phyloP scores from a whole-genome alignment of 2,329 filamentous ascomycete species.

The Colletotrichum sp. region DNA sequence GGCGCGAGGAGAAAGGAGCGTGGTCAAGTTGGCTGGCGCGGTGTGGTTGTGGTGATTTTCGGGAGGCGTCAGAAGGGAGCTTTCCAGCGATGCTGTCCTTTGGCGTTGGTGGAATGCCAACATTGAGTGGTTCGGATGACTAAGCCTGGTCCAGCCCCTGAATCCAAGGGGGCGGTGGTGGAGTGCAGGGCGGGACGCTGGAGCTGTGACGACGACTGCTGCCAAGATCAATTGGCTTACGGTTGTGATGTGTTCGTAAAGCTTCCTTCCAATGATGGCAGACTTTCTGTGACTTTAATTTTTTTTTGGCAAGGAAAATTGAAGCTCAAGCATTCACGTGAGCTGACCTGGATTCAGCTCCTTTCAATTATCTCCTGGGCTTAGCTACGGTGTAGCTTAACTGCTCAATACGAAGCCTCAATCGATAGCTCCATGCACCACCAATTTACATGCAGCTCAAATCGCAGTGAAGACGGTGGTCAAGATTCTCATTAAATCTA shows the following conservation, averaged over 20 bases:
- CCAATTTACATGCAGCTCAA: accelerated
- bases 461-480: background rate
- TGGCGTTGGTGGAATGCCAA: slow-evolving; percentile 6
- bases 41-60: background rate
- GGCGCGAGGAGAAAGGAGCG: slow-evolving; percentile 27
- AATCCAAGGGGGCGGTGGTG: slow-evolving; percentile 4
- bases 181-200: background rate
- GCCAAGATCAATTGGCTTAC: background rate
- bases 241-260: accelerated
- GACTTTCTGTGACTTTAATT: too few relatives aligned
- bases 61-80: background rate
- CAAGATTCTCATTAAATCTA: slow-evolving; percentile 14
- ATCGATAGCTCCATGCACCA: background rate
- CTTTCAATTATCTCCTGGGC: too few relatives aligned
- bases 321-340: too few relatives aligned
- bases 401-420: background rate
- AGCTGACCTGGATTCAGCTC: accelerated
- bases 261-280: background rate
- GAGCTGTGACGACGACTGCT: background rate
- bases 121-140: slow-evolving; percentile 6
- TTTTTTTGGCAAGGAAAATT: too few relatives aligned
- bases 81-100: slow-evolving; percentile 15
- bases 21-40: slow-evolving; percentile 24
- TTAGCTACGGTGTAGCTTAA: too few relatives aligned
- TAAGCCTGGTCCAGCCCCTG: slow-evolving; percentile 13